phyloP scores from a whole-genome alignment of 352 stramenopile species.

The Globisporangium lucens region DNA sequence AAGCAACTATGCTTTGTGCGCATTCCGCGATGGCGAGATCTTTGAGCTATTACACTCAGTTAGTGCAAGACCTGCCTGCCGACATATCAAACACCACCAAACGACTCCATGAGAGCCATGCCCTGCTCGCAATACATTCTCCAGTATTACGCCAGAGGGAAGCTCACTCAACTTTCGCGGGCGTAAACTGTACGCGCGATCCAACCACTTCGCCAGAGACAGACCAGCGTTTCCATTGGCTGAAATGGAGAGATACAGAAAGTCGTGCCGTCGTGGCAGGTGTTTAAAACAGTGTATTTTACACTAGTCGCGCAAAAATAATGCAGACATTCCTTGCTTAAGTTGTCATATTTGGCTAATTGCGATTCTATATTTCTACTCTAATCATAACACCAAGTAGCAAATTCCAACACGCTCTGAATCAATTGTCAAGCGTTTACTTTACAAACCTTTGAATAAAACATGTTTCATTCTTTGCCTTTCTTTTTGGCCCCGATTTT shows the following conservation, averaged over 20 bases:
- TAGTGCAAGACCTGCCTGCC: not conserved
- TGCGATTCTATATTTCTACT: not conserved
- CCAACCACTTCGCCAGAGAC: conserved; percentile 1
- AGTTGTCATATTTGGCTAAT: not conserved
- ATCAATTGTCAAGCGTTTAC: not conserved
- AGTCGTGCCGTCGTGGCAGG: not conserved
- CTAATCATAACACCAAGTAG: not conserved
- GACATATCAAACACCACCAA: not conserved
- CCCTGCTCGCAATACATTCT: not conserved
- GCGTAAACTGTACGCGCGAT: conserved; percentile 12
- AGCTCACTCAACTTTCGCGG: conserved; percentile 3
- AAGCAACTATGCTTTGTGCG: not conserved
- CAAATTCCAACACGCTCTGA: not conserved
- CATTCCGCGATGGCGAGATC: no score
- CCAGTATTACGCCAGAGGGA: conserved; percentile 9
- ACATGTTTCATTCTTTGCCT: conserved; percentile 8
- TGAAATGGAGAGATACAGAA: not conserved
- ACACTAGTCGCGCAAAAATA: not conserved
- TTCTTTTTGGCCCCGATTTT: conserved; percentile 8
- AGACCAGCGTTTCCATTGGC: not conserved
- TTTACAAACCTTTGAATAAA: not conserved
- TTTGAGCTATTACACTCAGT: no score
- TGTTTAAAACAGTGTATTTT: not conserved
- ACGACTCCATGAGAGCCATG: not conserved
- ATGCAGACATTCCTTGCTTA: not conserved